Base-by-base conservation (phyloP, 2,329 filamentous ascomycete species). In the Nemania serpens region DNA sequence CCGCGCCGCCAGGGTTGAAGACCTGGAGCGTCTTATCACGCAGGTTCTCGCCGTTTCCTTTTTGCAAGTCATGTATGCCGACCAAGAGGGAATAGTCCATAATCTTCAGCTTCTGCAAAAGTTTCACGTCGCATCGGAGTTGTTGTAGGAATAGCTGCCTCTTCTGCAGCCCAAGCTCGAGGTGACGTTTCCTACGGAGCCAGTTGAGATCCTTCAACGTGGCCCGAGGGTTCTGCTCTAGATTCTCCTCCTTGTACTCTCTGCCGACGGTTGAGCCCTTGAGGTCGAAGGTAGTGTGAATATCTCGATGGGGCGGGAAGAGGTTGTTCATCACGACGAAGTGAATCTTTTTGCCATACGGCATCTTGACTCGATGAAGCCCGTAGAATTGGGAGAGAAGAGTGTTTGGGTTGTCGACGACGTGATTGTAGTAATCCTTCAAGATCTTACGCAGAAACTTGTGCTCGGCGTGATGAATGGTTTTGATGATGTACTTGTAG, bases 401-500 rank as follows among this genome's bases (percentile, higher is more conserved):
- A 0, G 96, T 99, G 77, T 99, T 97, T 6, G 95, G 95, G 76
- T 99, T 98, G 37, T 93, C 85, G 70, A 88, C 88, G 67, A 98
- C 92, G 74, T 99, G 95, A 58, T 90, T 82, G 78, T 97, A 97
- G 77, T 99, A 99, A 63, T 98, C 91, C 73, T 89, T 91, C 59
- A 96, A 80, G 59, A 94, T 91, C 76, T 89, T 93, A 53, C 91
- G 84, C 50, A 96, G 82, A 66, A 94, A 93, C 71, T 93, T 93
- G 81, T 94, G 91, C 76, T 99, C 95, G 69, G 88, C 87, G 71
- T 98, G 95, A 75, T 99, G 95, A 68, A 99, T 98, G 20, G 95
- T 99, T 79, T 99, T 99, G 85, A 99, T 99, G 78, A 99, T 99
- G 79, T 99, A 99, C 78, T 97, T 98, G 84, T 99, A 99, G 78